phyloP scores from a whole-genome alignment of 208 protist species.

The Polymyxa betae region DNA sequence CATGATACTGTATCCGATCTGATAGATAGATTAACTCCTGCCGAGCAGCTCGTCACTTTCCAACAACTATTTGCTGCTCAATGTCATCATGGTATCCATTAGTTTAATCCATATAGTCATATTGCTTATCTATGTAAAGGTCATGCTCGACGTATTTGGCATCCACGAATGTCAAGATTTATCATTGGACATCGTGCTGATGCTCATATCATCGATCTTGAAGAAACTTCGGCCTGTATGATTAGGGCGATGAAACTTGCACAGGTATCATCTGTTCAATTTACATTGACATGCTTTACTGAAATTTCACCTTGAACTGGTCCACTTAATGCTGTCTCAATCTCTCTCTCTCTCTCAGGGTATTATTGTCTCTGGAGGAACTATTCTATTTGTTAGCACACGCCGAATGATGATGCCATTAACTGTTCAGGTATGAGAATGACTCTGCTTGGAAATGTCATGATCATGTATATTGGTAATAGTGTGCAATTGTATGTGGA shows the following conservation, averaged over 20 bases:
- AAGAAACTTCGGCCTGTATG: background rate
- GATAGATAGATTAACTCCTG: background rate
- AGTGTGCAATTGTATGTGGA: constrained; percentile 14
- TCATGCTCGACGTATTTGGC: background rate
- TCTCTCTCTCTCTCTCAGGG: background rate
- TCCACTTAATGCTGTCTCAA: too few species aligned
- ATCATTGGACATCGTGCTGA: constrained; percentile 28
- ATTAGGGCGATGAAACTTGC: background rate
- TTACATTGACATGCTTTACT: too few species aligned
- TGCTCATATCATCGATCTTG: constrained; percentile 46
- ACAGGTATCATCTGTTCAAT: background rate
- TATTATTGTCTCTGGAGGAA: background rate
- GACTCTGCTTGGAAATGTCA: background rate
- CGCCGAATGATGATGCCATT: constrained; percentile 25
- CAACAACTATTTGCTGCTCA: constrained; percentile 1
- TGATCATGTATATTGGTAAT: background rate
- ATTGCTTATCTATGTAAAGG: background rate
- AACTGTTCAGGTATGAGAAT: background rate
- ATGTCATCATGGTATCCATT: background rate
- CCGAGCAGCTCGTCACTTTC: background rate
- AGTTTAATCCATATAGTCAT: background rate
- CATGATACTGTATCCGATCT: background rate
- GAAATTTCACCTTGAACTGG: too few species aligned
- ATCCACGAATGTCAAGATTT: constrained; percentile 27
- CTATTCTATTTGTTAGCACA: background rate